Percentiles rank a stretch among this genome's conserved stretches.
These are phyloP conservation scores for Cryoendolithus antarcticus DNA, from an alignment of 2,329 filamentous ascomycete species.

Conservation along the genomic window DNA sequence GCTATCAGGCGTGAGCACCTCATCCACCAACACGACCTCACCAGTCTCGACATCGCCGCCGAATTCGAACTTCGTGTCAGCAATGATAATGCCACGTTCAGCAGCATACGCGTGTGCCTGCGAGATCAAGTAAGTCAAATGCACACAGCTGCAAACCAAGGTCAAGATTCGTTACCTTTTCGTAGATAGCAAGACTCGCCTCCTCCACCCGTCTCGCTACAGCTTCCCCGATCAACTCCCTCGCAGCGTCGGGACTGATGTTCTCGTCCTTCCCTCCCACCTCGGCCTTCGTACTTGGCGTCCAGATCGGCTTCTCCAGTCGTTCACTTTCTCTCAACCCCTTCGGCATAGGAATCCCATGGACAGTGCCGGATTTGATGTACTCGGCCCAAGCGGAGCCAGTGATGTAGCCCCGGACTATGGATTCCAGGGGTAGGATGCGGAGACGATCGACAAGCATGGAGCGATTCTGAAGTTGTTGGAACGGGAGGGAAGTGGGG, in stretches of 20 bases:
- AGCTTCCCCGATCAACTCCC: constrained; percentile 50
- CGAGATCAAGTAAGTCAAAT: background rate
- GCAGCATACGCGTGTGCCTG: constrained; percentile 50
- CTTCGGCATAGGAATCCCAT: constrained; percentile 57
- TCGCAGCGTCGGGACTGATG: constrained; percentile 57
- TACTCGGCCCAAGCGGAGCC: constrained; percentile 78
- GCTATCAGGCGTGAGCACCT: constrained; percentile 64
- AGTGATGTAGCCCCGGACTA: constrained; percentile 83
- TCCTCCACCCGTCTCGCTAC: constrained; percentile 55
- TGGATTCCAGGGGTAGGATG: constrained; percentile 69
- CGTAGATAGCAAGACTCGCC: constrained; percentile 53
- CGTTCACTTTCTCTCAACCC: constrained; percentile 60
- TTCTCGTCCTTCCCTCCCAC: constrained; percentile 73
- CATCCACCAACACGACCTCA: constrained; percentile 65
- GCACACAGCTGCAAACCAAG: background rate
- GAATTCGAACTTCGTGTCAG: constrained; percentile 69
- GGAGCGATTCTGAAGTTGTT: constrained; percentile 45
- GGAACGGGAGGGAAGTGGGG: constrained; percentile 12
- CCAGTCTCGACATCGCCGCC: constrained; percentile 48
- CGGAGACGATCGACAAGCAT: constrained; percentile 67
- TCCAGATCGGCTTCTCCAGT: constrained; percentile 59
- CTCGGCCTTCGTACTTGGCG: constrained; percentile 76
- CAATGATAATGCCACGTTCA: constrained; percentile 60
- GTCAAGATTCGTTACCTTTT: constrained; percentile 26
- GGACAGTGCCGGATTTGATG: constrained; percentile 59